Conservation (phyloP, 2,329 filamentous ascomycete species). For the Talaromyces pinophilus region DNA sequence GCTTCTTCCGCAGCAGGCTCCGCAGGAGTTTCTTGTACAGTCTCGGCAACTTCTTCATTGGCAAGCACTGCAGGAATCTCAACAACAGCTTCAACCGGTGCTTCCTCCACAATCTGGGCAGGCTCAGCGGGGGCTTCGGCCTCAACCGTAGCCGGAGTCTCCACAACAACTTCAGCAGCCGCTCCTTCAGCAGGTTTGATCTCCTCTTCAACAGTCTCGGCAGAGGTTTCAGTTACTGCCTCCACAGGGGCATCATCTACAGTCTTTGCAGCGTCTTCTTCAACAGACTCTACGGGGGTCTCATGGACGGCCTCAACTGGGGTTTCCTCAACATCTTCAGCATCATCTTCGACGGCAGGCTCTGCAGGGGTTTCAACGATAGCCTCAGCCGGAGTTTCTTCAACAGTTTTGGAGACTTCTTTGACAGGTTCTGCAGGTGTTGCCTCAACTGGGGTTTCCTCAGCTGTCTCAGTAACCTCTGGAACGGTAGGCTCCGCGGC, state of each 20-base stretch:
- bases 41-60: not conserved
- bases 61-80: not conserved
- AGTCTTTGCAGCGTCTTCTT: not conserved
- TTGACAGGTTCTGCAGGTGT: not conserved
- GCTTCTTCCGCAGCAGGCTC: not conserved
- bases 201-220: not conserved
- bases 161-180: not conserved
- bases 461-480: too few relatives aligned
- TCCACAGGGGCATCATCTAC: not conserved
- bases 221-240: not conserved
- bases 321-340: not conserved
- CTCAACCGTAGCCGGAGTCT: not conserved
- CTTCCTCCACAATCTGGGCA: constrained; percentile 4
- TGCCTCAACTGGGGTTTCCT: not conserved
- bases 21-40: not conserved
- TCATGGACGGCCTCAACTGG: constrained; percentile 6
- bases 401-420: not conserved
- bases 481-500: too few relatives aligned
- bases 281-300: not conserved
- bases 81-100: not conserved
- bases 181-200: constrained; percentile 18
- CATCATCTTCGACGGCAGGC: not conserved
- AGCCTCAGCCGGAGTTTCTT: not conserved
- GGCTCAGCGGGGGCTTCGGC: not conserved
- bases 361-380: not conserved